Conservation (phyloP, 352 stramenopile genomes). For the Elongisporangium anandrum region DNA sequence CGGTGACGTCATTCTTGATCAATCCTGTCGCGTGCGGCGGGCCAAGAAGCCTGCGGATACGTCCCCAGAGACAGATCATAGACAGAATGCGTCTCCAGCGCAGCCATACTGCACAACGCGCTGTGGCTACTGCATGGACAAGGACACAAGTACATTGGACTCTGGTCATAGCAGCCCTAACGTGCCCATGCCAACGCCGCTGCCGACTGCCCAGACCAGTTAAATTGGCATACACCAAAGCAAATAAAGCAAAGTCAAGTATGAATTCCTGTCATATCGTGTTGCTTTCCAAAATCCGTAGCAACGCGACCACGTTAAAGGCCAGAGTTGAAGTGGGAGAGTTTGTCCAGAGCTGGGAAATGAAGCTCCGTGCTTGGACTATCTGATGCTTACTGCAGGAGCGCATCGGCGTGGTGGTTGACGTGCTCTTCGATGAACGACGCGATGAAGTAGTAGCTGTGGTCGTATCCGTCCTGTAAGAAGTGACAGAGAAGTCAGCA, state of each 20-base stretch:
- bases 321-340: too few relatives aligned
- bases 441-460: slow-evolving; percentile 98
- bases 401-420: slow-evolving; percentile 88
- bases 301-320: too few relatives aligned
- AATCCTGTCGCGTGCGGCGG: slow-evolving; percentile 63
- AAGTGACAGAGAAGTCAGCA: neutral
- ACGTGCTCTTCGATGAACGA: slow-evolving; percentile 96
- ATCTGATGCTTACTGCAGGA: slow-evolving; percentile 41
- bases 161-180: neutral
- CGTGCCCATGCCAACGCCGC: neutral
- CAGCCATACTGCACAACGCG: neutral
- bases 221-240: neutral
- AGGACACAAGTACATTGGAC: neutral
- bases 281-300: neutral
- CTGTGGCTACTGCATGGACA: neutral
- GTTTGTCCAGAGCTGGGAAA: neutral
- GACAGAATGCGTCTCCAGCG: neutral
- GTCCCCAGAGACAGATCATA: neutral
- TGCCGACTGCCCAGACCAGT: neutral
- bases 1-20: slow-evolving; percentile 74
- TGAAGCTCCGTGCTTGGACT: neutral
- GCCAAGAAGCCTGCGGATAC: slow-evolving; percentile 25
- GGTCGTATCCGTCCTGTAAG: slow-evolving; percentile 91
- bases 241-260: neutral
- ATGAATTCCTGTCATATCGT: neutral